Conservation (phyloP, 768 basidiomycete genomes). For the Xerocomellus amylosporus region DNA sequence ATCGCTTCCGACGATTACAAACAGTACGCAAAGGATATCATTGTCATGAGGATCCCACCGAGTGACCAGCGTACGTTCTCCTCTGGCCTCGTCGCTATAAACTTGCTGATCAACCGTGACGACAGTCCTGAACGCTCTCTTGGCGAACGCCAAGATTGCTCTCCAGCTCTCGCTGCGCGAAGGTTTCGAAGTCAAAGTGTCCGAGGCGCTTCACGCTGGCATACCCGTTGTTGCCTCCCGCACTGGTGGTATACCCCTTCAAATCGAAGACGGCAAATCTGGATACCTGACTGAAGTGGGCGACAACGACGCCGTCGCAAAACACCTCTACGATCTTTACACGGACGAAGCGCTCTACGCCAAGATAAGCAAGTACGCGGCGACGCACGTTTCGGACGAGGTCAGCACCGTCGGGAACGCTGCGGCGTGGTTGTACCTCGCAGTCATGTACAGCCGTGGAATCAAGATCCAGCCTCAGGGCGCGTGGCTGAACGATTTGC, state of each 20-base stretch:
- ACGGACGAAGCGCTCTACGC: slow-evolving; percentile 68
- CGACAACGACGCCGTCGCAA: slow-evolving; percentile 73
- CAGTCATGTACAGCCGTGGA: slow-evolving; percentile 76
- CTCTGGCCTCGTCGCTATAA: background rate
- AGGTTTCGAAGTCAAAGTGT: slow-evolving; percentile 97
- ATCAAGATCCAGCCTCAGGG: slow-evolving; percentile 77
- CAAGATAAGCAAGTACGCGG: slow-evolving; percentile 63
- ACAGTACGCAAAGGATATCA: slow-evolving; percentile 57
- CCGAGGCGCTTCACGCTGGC: slow-evolving; percentile 89
- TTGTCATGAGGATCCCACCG: slow-evolving; percentile 78
- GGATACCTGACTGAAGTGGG: slow-evolving; percentile 80
- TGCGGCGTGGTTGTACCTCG: slow-evolving; percentile 62
- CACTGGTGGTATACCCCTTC: slow-evolving; percentile 93
- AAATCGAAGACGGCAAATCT: slow-evolving; percentile 83
- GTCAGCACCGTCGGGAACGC: slow-evolving; percentile 83
- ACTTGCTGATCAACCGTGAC: slow-evolving; percentile 7
- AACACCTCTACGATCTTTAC: slow-evolving; percentile 72
- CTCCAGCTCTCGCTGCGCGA: slow-evolving; percentile 91
- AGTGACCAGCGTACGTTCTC: slow-evolving; percentile 71
- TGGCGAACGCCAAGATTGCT: slow-evolving; percentile 87
- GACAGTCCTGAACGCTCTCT: slow-evolving; percentile 78
- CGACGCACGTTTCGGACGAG: slow-evolving; percentile 78
- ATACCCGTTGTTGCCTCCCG: slow-evolving; percentile 80
- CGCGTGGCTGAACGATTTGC: slow-evolving; percentile 81
- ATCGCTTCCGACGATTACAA: slow-evolving; percentile 52